Percentiles rank a stretch among this genome's conserved stretches.
Conservation (phyloP, 73 alveolate species). For the Paraurostyla sp. region DNA sequence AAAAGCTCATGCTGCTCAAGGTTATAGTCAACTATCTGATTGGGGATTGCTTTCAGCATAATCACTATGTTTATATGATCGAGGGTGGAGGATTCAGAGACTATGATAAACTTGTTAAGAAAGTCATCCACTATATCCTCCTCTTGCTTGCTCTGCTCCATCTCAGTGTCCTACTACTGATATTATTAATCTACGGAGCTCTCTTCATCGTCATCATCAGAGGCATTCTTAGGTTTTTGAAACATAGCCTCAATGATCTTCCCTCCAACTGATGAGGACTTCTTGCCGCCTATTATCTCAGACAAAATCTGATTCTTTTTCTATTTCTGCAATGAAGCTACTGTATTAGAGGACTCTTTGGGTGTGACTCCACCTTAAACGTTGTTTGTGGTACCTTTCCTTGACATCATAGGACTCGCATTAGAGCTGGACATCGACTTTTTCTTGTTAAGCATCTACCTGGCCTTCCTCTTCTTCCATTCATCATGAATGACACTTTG, state of each 20-base stretch:
- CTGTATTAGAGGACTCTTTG: constrained; percentile 27
- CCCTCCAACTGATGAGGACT: neutral
- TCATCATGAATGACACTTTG: constrained; percentile 56
- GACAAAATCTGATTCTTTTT: neutral
- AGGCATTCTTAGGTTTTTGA: neutral
- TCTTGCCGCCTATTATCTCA: constrained; percentile 24
- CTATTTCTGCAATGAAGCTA: constrained; percentile 4
- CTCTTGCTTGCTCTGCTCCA: constrained; percentile 23
- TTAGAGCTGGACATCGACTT: neutral
- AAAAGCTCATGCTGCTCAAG: constrained; percentile 52
- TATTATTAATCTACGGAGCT: neutral
- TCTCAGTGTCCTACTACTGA: neutral
- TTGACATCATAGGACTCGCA: neutral
- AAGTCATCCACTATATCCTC: constrained; percentile 65
- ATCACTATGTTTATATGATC: constrained; percentile 61
- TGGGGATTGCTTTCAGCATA: constrained; percentile 66
- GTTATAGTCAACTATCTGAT: constrained; percentile 35
- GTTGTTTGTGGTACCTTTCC: constrained; percentile 27
- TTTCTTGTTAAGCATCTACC: constrained; percentile 14
- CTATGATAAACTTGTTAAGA: constrained; percentile 59
- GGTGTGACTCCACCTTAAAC: constrained; percentile 13
- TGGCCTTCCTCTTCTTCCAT: constrained; percentile 53
- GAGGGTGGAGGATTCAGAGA: constrained; percentile 38
- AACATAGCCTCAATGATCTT: constrained; percentile 44
- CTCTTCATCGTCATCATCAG: neutral